Evolutionary conservation across 164 flowering plant genomes (phyloP).

Genomic region (Nymphaea thermarum): DNA sequence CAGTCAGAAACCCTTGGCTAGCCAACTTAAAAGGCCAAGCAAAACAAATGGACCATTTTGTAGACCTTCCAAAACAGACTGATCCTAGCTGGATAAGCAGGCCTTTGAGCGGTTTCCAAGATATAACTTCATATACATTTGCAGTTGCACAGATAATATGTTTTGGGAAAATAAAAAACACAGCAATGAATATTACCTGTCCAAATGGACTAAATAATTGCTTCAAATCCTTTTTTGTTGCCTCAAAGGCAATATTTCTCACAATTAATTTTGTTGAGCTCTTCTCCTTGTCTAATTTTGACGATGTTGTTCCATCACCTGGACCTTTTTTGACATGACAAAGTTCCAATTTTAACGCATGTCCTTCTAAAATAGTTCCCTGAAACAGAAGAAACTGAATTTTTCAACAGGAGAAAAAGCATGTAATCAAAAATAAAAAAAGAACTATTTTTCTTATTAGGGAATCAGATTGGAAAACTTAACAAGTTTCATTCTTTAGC

Average conservation of each 20-base stretch:
- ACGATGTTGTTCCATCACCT: constrained; percentile 9
- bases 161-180: neutral
- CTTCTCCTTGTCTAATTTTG: constrained; percentile 44
- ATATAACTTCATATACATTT: no score
- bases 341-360: constrained; percentile 80
- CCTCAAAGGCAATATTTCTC: constrained; percentile 96
- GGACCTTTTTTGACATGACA: constrained; percentile 65
- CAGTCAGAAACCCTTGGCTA: no score
- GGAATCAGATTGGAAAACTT: no score
- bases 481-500: no score
- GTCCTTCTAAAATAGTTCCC: constrained; percentile 93
- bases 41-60: no score
- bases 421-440: neutral
- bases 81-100: no score
- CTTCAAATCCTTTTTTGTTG: constrained; percentile 81
- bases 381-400: constrained; percentile 13
- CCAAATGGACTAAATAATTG: constrained; percentile 91
- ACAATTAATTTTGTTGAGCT: constrained; percentile 82
- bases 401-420: neutral
- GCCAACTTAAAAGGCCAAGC: no score
- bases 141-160: neutral
- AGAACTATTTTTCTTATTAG: no score
- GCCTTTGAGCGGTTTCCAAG: no score
- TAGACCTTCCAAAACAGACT: no score
- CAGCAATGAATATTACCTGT: constrained; percentile 39